Percentiles rank a stretch among this genome's conserved stretches.
Evolutionary conservation across 1,284 basidiomycete genomes (phyloP).

Genomic region (Tilletia caries): DNA sequence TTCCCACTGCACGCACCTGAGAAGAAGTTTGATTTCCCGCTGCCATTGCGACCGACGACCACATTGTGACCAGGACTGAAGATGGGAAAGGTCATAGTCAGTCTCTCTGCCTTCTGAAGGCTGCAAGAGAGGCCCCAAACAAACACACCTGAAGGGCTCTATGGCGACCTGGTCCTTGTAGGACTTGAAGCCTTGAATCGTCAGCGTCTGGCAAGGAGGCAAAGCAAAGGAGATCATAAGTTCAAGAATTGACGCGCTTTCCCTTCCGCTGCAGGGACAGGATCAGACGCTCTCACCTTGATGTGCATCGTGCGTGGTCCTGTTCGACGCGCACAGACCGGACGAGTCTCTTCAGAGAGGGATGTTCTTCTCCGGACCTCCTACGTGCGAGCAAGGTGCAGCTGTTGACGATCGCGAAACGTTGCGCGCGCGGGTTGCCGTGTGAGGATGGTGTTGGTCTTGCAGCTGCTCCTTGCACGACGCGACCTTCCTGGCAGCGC

Average conservation of each 20-base stretch:
- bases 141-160: slow-evolving; percentile 59
- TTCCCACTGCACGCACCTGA: slow-evolving; percentile 18
- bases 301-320: slow-evolving; percentile 22
- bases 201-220: slow-evolving; percentile 29
- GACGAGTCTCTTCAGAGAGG: too few relatives aligned
- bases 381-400: too few relatives aligned
- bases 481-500: too few relatives aligned
- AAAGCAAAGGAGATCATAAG: neutral
- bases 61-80: slow-evolving; percentile 50
- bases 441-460: too few relatives aligned
- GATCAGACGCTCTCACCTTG: slow-evolving; percentile 20
- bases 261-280: neutral
- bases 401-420: too few relatives aligned
- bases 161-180: slow-evolving; percentile 66
- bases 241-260: slow-evolving; percentile 27
- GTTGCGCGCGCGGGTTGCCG: too few relatives aligned
- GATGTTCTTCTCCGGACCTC: too few relatives aligned
- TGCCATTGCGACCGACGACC: slow-evolving; percentile 54
- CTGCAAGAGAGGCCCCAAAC: neutral
- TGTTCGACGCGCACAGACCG: neutral
- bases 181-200: slow-evolving; percentile 79
- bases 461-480: too few relatives aligned
- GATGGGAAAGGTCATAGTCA: neutral
- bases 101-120: too few relatives aligned
- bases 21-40: slow-evolving; percentile 55